A percentile compares a stretch with the other conserved stretches of the same genome.
Evolutionary conservation across 177 flowering plant species (phyloP).

Genomic region (Tripterygium wilfordii): DNA sequence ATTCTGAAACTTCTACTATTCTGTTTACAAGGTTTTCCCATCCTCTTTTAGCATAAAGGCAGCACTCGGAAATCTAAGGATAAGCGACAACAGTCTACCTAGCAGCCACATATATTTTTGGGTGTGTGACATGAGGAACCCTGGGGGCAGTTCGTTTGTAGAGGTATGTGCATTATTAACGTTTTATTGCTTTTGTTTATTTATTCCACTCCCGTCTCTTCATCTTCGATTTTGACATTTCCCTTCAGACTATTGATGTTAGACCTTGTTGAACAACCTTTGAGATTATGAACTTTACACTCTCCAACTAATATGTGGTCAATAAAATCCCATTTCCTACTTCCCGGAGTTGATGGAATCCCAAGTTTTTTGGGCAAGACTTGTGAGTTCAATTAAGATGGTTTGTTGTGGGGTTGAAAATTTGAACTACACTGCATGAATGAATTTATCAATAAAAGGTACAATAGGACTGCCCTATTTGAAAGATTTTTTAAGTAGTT

Average conservation of each 20-base stretch:
- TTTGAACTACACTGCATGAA: too few species aligned
- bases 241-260: neutral
- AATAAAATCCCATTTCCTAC: too few species aligned
- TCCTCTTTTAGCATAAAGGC: slow-evolving; percentile 90
- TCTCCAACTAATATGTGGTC: too few species aligned
- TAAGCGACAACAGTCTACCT: slow-evolving; percentile 85
- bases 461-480: too few species aligned
- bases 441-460: too few species aligned
- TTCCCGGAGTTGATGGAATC: too few species aligned
- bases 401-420: too few species aligned
- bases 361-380: too few species aligned
- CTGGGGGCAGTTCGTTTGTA: slow-evolving; percentile 92
- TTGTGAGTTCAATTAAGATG: too few species aligned
- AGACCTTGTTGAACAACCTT: too few species aligned
- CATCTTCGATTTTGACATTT: neutral
- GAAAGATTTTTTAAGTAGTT: too few species aligned
- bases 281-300: too few species aligned
- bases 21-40: slow-evolving; percentile 67
- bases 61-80: slow-evolving; percentile 79
- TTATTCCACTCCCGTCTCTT: neutral
- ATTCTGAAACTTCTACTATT: neutral
- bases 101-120: slow-evolving; percentile 69
- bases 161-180: slow-evolving; percentile 63
- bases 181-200: neutral
- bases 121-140: slow-evolving; percentile 98